These are phyloP conservation scores for Lecanicillium sp. DNA, from an alignment of 2,329 filamentous ascomycete genomes.

Conservation along the genomic window DNA sequence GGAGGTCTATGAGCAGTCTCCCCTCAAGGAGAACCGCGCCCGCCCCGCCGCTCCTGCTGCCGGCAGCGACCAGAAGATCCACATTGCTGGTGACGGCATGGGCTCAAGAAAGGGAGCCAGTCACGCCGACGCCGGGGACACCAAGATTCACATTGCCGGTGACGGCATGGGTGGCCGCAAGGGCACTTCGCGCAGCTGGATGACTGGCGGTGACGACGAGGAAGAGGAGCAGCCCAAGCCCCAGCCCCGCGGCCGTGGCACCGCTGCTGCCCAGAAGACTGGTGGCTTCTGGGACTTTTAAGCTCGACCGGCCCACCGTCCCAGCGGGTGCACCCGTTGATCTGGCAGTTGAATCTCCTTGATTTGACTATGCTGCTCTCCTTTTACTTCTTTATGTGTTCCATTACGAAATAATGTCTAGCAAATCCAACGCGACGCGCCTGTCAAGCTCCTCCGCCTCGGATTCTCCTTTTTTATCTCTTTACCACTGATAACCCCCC, in stretches of 20 bases:
- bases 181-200: conserved; percentile 50
- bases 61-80: conserved; percentile 25
- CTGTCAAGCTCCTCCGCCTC: too few species aligned
- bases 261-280: conserved; percentile 26
- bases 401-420: conserved; percentile 1
- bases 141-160: conserved; percentile 42
- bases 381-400: not conserved
- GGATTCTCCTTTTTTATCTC: too few species aligned
- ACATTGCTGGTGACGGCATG: conserved; percentile 59
- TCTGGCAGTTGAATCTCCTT: not conserved
- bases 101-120: conserved; percentile 53
- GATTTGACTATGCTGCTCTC: not conserved
- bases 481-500: too few species aligned
- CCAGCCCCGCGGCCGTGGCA: conserved; percentile 32
- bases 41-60: not conserved
- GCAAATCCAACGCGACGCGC: too few species aligned
- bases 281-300: conserved; percentile 45
- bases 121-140: conserved; percentile 37
- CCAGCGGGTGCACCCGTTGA: not conserved
- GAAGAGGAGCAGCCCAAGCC: conserved; percentile 20
- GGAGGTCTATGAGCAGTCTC: conserved; percentile 50
- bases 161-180: conserved; percentile 62
- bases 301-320: conserved; percentile 15
- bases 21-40: conserved; percentile 46
- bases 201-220: conserved; percentile 34